phyloP scores from a whole-genome alignment of 2,329 filamentous ascomycete species.

The Fusarium verticillioides region DNA sequence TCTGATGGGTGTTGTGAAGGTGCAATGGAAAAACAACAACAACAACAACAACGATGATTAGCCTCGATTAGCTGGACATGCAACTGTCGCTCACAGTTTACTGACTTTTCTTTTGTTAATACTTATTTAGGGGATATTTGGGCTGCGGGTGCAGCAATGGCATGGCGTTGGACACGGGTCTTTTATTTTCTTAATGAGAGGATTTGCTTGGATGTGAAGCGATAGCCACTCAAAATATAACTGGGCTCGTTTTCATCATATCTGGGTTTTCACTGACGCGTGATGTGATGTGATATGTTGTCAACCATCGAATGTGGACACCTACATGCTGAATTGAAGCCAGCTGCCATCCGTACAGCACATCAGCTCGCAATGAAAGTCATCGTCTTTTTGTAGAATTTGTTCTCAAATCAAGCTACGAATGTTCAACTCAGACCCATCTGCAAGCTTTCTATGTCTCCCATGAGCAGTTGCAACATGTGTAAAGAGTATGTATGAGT shows the following conservation, averaged over 20 bases:
- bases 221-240: neutral
- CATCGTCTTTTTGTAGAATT: neutral
- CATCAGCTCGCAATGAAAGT: neutral
- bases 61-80: neutral
- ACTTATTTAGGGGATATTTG: neutral
- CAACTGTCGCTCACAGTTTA: neutral
- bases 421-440: too few relatives aligned
- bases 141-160: neutral
- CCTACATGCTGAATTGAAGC: neutral
- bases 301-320: too few relatives aligned
- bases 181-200: neutral
- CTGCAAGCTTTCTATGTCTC: neutral
- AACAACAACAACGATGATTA: slow-evolving; percentile 16
- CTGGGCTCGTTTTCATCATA: too few relatives aligned
- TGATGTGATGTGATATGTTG: neutral
- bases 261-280: too few relatives aligned
- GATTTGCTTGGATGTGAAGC: neutral
- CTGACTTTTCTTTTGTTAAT: slow-evolving; percentile 3
- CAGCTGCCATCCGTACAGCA: neutral
- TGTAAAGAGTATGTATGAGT: neutral
- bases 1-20: slow-evolving; percentile 42
- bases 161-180: slow-evolving; percentile 10
- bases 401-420: neutral
- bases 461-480: neutral
- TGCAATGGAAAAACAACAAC: slow-evolving; percentile 29